Evolutionary conservation across 2,329 filamentous ascomycete species (phyloP).

Genomic region (Aspergillus sp.): DNA sequence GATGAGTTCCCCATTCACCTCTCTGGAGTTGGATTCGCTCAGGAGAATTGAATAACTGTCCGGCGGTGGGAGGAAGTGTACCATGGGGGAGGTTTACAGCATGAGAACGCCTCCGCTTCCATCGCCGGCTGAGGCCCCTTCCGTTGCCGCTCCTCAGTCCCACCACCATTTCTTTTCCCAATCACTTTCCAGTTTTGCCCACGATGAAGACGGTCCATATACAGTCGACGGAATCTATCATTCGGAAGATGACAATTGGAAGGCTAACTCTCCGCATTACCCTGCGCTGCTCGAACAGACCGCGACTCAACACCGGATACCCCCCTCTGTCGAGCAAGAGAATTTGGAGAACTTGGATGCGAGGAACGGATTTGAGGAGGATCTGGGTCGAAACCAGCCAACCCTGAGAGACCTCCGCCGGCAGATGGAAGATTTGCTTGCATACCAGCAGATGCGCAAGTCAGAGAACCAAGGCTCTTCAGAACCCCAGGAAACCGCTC

Average conservation of each 20-base stretch:
- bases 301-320: slow-evolving; percentile 13
- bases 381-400: slow-evolving; percentile 35
- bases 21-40: slow-evolving; percentile 31
- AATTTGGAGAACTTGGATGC: slow-evolving; percentile 25
- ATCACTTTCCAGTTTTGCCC: slow-evolving; percentile 22
- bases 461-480: slow-evolving; percentile 23
- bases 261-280: slow-evolving; percentile 21
- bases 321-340: slow-evolving; percentile 19
- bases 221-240: slow-evolving; percentile 16
- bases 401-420: slow-evolving; percentile 42
- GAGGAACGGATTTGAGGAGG: slow-evolving; percentile 25
- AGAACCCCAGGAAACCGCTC: slow-evolving; percentile 13
- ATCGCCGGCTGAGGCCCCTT: slow-evolving; percentile 39
- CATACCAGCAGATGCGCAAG: slow-evolving; percentile 42
- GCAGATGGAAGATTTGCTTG: slow-evolving; percentile 44
- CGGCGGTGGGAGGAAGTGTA: slow-evolving; percentile 32
- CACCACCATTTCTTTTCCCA: slow-evolving; percentile 28
- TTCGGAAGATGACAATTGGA: slow-evolving; percentile 15
- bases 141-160: slow-evolving; percentile 27
- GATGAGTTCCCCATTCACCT: slow-evolving; percentile 33
- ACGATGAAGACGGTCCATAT: slow-evolving; percentile 18
- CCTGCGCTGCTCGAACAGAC: slow-evolving; percentile 20
- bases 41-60: slow-evolving; percentile 34
- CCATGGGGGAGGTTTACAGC: slow-evolving; percentile 38
- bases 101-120: slow-evolving; percentile 42